Percentiles rank a stretch among this genome's conserved stretches.
These are phyloP conservation scores for Lignosus rhinocerotis DNA, from an alignment of 1,284 basidiomycete species.

Conservation along the genomic window DNA sequence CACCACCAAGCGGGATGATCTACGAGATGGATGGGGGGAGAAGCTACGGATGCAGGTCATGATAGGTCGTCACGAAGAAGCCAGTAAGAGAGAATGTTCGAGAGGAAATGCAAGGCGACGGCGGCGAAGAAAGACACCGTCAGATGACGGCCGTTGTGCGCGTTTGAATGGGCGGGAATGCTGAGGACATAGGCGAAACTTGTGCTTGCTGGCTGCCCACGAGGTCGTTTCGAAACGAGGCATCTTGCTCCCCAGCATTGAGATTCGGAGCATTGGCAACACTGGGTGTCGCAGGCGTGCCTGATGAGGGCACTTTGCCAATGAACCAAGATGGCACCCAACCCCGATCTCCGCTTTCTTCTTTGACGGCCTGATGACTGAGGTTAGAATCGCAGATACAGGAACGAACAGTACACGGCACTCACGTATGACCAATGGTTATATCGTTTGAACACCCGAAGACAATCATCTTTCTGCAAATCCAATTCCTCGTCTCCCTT, in stretches of 20 bases:
- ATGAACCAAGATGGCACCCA: conserved; percentile 92
- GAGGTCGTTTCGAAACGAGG: conserved; percentile 19
- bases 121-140: background rate
- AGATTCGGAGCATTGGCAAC: conserved; percentile 35
- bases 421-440: conserved; percentile 94
- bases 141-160: conserved; percentile 28
- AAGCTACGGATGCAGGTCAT: conserved; percentile 15
- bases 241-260: conserved; percentile 25
- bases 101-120: background rate
- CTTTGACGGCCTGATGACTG: conserved; percentile 73
- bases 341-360: conserved; percentile 84
- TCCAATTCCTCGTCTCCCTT: conserved; percentile 89
- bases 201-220: conserved; percentile 47
- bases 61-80: conserved; percentile 15
- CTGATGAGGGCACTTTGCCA: conserved; percentile 61
- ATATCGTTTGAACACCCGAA: conserved; percentile 96
- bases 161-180: conserved; percentile 52
- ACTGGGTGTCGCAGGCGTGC: conserved; percentile 58
- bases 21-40: background rate
- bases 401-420: conserved; percentile 18
- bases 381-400: conserved; percentile 1
- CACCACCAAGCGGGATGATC: conserved; percentile 9
- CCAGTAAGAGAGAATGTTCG: background rate
- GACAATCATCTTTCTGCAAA: conserved; percentile 80
- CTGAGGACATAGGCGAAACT: conserved; percentile 74